Percentiles rank a stretch among this genome's conserved stretches.
phyloP scores from a whole-genome alignment of 768 basidiomycete species.

The Pisolithus microcarpus region DNA sequence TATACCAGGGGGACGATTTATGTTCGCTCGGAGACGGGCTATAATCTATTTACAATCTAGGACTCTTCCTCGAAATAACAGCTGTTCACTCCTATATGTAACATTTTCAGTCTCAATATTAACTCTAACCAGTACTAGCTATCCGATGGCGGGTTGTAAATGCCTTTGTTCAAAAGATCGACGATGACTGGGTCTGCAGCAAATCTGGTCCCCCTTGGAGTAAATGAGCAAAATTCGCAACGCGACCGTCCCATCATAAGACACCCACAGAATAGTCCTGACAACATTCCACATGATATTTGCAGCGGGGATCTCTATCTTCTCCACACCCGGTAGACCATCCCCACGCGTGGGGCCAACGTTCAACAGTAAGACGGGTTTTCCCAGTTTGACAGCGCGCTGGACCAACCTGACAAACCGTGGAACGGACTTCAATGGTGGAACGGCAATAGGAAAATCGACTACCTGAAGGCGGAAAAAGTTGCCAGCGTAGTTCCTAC shows the following conservation, averaged over 20 bases:
- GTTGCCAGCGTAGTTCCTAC: constrained; percentile 91
- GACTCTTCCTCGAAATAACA: constrained; percentile 17
- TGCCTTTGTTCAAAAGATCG: constrained; percentile 51
- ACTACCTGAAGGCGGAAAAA: constrained; percentile 81
- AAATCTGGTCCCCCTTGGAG: constrained; percentile 40
- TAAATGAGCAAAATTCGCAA: constrained; percentile 2
- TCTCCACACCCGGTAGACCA: constrained; percentile 55
- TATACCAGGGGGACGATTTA: constrained; percentile 16
- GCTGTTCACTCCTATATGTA: neutral
- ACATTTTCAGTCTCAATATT: constrained; percentile 4
- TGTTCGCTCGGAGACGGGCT: constrained; percentile 20
- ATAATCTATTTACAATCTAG: constrained; percentile 24
- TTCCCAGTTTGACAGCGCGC: constrained; percentile 65
- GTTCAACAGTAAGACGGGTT: constrained; percentile 78
- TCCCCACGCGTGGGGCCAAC: constrained; percentile 88
- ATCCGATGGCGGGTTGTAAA: constrained; percentile 44
- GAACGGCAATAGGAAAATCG: neutral
- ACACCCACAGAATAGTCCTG: constrained; percentile 50
- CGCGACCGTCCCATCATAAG: neutral
- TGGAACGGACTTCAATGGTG: constrained; percentile 1
- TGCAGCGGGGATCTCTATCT: constrained; percentile 73
- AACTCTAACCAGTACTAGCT: constrained; percentile 19
- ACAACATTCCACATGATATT: constrained; percentile 65
- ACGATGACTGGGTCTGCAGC: constrained; percentile 38
- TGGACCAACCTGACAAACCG: constrained; percentile 55